Conservation (phyloP, 306 rosid genomes). For the Crotalaria pallida region DNA sequence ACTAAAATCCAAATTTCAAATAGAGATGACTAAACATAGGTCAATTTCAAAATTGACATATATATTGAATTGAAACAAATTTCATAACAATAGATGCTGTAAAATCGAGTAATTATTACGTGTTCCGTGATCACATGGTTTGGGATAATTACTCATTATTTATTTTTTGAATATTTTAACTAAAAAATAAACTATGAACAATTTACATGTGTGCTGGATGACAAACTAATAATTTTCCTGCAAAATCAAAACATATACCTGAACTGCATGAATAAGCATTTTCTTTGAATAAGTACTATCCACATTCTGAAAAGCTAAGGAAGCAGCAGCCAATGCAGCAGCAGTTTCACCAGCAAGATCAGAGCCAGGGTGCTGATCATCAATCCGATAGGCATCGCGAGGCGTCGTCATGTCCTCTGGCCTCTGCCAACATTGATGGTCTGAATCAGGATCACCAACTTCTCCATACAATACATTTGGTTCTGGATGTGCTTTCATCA, state of each 20-base stretch:
- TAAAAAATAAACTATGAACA: too few relatives aligned
- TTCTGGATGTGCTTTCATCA: slow-evolving; percentile 49
- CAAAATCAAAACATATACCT: slow-evolving; percentile 27
- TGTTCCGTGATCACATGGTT: too few relatives aligned
- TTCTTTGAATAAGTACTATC: slow-evolving; percentile 19
- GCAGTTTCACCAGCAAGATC: slow-evolving; percentile 69
- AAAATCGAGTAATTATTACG: too few relatives aligned
- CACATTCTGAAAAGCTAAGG: slow-evolving; percentile 25
- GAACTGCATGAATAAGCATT: slow-evolving; percentile 40
- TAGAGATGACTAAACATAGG: too few relatives aligned
- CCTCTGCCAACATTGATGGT: slow-evolving; percentile 60
- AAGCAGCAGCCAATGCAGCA: slow-evolving; percentile 61
- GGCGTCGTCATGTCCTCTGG: slow-evolving; percentile 70
- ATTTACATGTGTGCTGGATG: too few relatives aligned
- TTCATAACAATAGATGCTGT: too few relatives aligned
- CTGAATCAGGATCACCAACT: slow-evolving; percentile 49
- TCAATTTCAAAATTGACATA: too few relatives aligned
- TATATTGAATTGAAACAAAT: too few relatives aligned
- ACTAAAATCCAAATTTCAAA: too few relatives aligned
- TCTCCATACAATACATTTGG: slow-evolving; percentile 38
- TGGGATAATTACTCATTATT: too few relatives aligned
- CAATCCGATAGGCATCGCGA: slow-evolving; percentile 24
- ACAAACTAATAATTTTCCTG: too few relatives aligned
- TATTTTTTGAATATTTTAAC: too few relatives aligned
- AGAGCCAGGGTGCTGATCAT: slow-evolving; percentile 43